Conservation (phyloP, 179 eudicot genomes). For the Nepenthes alata region DNA sequence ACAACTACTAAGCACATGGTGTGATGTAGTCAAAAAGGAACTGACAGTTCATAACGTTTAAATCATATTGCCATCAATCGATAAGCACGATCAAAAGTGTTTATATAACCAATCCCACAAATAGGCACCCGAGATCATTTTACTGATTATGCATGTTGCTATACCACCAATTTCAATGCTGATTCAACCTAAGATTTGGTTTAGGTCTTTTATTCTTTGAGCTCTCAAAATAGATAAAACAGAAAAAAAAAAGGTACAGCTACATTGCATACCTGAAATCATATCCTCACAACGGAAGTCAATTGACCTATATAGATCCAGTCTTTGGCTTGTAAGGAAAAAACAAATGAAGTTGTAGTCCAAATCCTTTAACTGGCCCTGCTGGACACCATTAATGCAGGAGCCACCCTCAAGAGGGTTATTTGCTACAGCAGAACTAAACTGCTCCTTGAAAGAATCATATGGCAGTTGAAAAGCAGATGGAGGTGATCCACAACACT, state of each 20-base stretch:
- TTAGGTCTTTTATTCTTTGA: not conserved
- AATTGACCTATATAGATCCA: conserved; percentile 71
- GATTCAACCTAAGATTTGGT: too few species aligned
- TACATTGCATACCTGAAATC: conserved; percentile 49
- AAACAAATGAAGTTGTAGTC: conserved; percentile 77
- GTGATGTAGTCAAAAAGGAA: too few species aligned
- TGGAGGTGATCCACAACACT: conserved; percentile 84
- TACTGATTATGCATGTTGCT: too few species aligned
- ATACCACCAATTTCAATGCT: too few species aligned
- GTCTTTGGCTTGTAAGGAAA: conserved; percentile 72
- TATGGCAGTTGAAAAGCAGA: conserved; percentile 81
- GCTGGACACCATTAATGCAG: conserved; percentile 21
- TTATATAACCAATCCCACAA: too few species aligned
- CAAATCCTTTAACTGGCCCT: conserved; percentile 36
- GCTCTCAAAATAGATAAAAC: not conserved
- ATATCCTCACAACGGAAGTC: conserved; percentile 93
- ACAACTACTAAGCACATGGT: too few species aligned
- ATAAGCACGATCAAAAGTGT: too few species aligned
- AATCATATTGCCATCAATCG: too few species aligned
- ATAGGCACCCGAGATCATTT: too few species aligned
- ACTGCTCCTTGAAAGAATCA: conserved; percentile 51
- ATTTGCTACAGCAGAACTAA: conserved; percentile 23
- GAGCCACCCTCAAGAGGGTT: conserved; percentile 12
- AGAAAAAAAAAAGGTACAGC: not conserved
- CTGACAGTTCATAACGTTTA: too few species aligned